Base-by-base conservation (phyloP, 805 yeast species). In the Candida alai region DNA sequence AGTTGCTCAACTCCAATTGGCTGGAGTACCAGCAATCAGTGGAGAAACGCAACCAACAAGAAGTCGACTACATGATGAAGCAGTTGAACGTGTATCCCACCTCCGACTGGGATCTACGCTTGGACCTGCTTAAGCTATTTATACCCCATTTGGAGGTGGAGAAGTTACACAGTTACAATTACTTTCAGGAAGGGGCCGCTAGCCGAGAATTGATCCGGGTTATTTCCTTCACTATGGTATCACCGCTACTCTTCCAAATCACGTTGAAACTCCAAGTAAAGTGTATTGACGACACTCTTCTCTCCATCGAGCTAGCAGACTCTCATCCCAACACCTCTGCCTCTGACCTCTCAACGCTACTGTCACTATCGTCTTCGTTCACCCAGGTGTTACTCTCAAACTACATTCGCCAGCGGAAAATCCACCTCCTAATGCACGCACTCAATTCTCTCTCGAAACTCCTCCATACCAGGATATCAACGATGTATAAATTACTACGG, bases 71-170 rank as follows among this genome's bases (percentile, higher is more conserved):
- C 10, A 42, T 57, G 3, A 23, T 54, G 10, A 45, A 53, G 7
- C 50, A 51, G 15, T 40, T 64, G 32, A 48, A 58, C 30, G 68
- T 64, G 4, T 47, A 52, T 5, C 70, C 71, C 2, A 56, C 69
- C 3, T 39, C 42, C 6, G 54, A 63, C 30, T 61, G 68, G 64
- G 18, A 32, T 7, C 37, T 46, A 24, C 45, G 68, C 13, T 36
- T 58, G 19, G 28, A 41, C 6, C 40, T 49, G 28, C 43, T 60
- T 12, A 50, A 44, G 31, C 43, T 42, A 34, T 61, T 64, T 35
- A 49, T 42, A 32, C 58, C 61, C 1, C 34, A 42, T 30, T 28
- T 63, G 22, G 52, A 52, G 18, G 36, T 54, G 4, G 45, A 44
- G 28, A 40, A 38, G 6, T 33, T 44, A 3, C 21, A 23, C 9